Evolutionary conservation across 495 filamentous ascomycete genomes (phyloP).

Genomic region (Lophium mytilinum): DNA sequence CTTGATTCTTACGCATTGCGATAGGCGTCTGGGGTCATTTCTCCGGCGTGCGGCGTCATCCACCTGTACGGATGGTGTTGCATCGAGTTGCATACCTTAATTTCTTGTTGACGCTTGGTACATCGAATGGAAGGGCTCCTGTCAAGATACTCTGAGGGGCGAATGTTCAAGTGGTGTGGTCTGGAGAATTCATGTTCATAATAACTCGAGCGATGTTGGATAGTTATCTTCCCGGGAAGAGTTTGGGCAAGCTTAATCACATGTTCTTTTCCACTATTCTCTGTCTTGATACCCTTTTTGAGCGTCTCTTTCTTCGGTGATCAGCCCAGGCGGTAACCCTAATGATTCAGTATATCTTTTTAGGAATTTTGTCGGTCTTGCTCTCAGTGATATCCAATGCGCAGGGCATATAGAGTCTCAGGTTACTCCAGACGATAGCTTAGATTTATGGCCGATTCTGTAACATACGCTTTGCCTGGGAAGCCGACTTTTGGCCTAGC

Average conservation of each 20-base stretch:
- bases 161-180: slow-evolving; percentile 20
- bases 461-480: not conserved
- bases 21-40: slow-evolving; percentile 10
- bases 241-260: slow-evolving; percentile 23
- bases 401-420: not conserved
- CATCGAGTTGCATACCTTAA: not conserved
- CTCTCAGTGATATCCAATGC: not conserved
- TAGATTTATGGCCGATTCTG: not conserved
- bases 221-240: slow-evolving; percentile 7
- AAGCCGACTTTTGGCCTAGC: not conserved
- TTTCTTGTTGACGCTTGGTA: slow-evolving; percentile 3
- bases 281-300: not conserved
- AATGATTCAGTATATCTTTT: not conserved
- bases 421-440: not conserved
- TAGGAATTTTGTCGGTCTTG: not conserved
- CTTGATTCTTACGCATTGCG: slow-evolving; percentile 17
- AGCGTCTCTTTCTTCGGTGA: not conserved
- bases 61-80: not conserved
- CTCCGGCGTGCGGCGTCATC: not conserved
- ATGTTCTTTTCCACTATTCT: slow-evolving; percentile 7
- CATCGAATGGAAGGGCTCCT: slow-evolving; percentile 1
- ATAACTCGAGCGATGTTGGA: slow-evolving; percentile 7
- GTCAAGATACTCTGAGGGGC: not conserved
- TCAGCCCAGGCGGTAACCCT: not conserved
- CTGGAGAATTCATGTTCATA: slow-evolving; percentile 23